A percentile compares a stretch with the other conserved stretches of the same genome.
These are phyloP conservation scores for Suillus luteus DNA, from an alignment of 768 basidiomycete genomes.

Conservation along the genomic window DNA sequence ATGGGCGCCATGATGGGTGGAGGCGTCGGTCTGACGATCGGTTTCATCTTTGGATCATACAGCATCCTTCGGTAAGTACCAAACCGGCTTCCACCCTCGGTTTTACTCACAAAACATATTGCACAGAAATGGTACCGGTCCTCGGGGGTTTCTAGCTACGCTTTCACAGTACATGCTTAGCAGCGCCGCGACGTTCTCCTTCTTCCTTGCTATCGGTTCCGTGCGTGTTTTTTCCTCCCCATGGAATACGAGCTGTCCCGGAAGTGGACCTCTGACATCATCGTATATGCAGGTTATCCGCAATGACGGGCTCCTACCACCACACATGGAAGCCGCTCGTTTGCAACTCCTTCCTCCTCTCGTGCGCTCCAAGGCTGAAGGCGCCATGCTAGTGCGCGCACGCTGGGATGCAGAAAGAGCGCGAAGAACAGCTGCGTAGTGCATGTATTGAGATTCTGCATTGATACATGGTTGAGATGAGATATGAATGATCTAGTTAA, in stretches of 20 bases:
- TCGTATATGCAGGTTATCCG: slow-evolving; percentile 73
- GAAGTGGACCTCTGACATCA: slow-evolving; percentile 5
- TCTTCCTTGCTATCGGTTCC: slow-evolving; percentile 95
- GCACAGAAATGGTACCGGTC: slow-evolving; percentile 83
- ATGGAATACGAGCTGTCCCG: slow-evolving; percentile 9
- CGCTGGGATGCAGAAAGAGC: slow-evolving; percentile 72
- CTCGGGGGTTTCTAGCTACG: slow-evolving; percentile 85
- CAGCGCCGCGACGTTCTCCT: slow-evolving; percentile 95
- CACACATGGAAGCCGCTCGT: slow-evolving; percentile 65
- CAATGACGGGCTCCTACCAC: slow-evolving; percentile 64
- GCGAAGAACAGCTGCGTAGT: slow-evolving; percentile 24
- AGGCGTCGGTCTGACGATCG: slow-evolving; percentile 94
- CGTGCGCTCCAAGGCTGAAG: slow-evolving; percentile 66
- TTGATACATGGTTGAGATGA: slow-evolving; percentile 18
- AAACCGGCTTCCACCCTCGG: not conserved
- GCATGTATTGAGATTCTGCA: slow-evolving; percentile 16
- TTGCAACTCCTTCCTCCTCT: slow-evolving; percentile 57
- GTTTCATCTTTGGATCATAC: slow-evolving; percentile 95
- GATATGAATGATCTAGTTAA: slow-evolving; percentile 8
- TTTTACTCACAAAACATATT: slow-evolving; percentile 10
- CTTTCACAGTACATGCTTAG: slow-evolving; percentile 98
- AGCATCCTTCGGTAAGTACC: slow-evolving; percentile 81
- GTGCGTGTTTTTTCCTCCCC: slow-evolving; percentile 44
- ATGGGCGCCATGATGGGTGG: slow-evolving; percentile 94
- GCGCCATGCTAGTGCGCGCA: slow-evolving; percentile 67